A percentile compares a stretch with the other conserved stretches of the same genome.
Conservation (phyloP, 139 green algal species). For the Asterochloris erici region DNA sequence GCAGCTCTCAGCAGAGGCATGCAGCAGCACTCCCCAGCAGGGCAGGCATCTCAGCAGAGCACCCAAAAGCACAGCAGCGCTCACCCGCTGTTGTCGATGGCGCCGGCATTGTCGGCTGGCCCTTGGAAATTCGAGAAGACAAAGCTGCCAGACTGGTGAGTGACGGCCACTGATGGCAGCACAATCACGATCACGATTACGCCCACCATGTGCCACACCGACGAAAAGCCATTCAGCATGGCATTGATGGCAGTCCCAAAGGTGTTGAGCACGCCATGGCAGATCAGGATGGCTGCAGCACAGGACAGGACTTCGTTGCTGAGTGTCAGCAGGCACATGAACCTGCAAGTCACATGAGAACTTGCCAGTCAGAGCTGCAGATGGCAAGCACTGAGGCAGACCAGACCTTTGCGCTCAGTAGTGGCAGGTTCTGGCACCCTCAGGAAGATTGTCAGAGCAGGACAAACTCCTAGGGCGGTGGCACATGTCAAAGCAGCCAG, state of each 20-base stretch:
- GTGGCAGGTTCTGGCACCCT: too few species aligned
- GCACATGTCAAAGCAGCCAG: too few species aligned
- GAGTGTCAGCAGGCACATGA: not conserved
- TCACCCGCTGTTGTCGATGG: slow-evolving; percentile 28
- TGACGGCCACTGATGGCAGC: slow-evolving; percentile 34
- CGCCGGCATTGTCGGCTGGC: slow-evolving; percentile 1
- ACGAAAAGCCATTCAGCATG: slow-evolving; percentile 28
- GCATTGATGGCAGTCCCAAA: slow-evolving; percentile 31
- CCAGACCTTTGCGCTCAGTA: not conserved
- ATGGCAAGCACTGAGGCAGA: not conserved
- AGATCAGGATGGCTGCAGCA: slow-evolving; percentile 23
- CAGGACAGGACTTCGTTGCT: not conserved
- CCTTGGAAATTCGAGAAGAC: slow-evolving; percentile 38
- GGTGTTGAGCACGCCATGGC: slow-evolving; percentile 36
- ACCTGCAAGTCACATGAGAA: not conserved
- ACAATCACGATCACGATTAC: slow-evolving; percentile 29
- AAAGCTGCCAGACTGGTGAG: slow-evolving; percentile 26
- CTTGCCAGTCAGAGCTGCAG: not conserved
- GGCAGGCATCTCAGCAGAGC: not conserved
- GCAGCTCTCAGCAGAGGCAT: too few species aligned
- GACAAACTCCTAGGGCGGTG: too few species aligned
- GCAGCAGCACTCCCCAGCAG: too few species aligned
- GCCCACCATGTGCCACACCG: slow-evolving; percentile 48
- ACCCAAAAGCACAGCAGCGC: not conserved
- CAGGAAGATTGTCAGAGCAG: too few species aligned